Evolutionary conservation across 441 rosid genomes (phyloP).

Genomic region (Populus trichocarpa): DNA sequence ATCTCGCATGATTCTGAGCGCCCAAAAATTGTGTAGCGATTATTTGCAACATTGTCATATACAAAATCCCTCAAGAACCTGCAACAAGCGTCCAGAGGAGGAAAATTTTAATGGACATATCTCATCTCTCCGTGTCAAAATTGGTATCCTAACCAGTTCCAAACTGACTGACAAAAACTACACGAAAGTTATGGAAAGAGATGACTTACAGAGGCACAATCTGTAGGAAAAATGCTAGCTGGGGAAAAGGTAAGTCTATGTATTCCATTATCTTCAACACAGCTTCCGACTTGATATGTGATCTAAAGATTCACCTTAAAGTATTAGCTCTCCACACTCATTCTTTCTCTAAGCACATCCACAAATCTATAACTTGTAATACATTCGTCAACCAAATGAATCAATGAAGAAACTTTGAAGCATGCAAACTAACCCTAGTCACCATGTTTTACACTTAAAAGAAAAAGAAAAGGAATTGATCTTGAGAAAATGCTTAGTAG

Average conservation of each 20-base stretch:
- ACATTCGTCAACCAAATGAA: neutral
- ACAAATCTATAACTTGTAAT: neutral
- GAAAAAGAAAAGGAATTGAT: neutral
- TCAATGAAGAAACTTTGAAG: neutral
- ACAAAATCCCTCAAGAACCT: conserved; percentile 74
- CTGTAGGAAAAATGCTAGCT: conserved; percentile 65
- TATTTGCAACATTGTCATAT: conserved; percentile 75
- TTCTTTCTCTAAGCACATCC: neutral
- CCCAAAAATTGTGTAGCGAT: conserved; percentile 74
- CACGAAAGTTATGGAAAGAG: neutral
- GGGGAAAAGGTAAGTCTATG: conserved; percentile 83
- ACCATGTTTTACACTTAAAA: neutral
- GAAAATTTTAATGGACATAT: neutral
- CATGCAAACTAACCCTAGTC: neutral
- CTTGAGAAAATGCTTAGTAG: neutral
- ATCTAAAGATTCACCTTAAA: conserved; percentile 42
- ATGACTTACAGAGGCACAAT: conserved; percentile 69
- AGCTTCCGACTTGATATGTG: conserved; percentile 83
- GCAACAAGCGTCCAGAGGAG: conserved; percentile 17
- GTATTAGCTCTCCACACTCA: neutral
- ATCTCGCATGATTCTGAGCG: conserved; percentile 79
- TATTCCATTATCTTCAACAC: conserved; percentile 87
- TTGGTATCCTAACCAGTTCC: neutral
- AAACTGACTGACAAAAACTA: neutral
- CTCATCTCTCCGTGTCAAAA: neutral